A percentile compares a stretch with the other conserved stretches of the same genome.
phyloP scores from a whole-genome alignment of 148 eudicot genomes.

The Polygonum maritimum region DNA sequence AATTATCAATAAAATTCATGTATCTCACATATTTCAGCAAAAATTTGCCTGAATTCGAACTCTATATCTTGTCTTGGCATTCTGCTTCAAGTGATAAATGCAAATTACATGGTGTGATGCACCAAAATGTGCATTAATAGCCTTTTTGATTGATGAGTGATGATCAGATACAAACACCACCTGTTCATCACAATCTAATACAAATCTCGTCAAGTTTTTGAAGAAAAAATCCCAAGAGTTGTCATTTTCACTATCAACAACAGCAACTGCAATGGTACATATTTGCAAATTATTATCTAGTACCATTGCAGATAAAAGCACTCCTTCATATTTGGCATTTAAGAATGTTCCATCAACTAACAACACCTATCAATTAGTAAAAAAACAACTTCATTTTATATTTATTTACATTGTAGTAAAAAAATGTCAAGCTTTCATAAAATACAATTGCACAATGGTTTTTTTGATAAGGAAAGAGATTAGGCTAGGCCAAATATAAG shows the following conservation, averaged over 20 bases:
- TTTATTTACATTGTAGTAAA: no score
- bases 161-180: not conserved
- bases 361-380: no score
- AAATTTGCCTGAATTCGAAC: not conserved
- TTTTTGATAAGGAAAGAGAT: no score
- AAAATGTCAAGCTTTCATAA: no score
- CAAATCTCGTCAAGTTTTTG: not conserved
- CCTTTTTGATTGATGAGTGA: not conserved
- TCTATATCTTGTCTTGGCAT: not conserved
- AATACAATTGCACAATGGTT: no score
- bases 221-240: not conserved
- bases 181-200: not conserved
- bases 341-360: no score
- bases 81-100: not conserved
- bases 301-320: not conserved
- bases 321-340: no score
- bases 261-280: not conserved
- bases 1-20: not conserved
- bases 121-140: not conserved
- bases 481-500: no score
- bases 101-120: no score
- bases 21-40: not conserved
- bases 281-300: not conserved
- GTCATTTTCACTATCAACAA: not conserved
- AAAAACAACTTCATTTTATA: no score